Conservation (phyloP, 352 stramenopile species). For the Phytophthora cryptogea region DNA sequence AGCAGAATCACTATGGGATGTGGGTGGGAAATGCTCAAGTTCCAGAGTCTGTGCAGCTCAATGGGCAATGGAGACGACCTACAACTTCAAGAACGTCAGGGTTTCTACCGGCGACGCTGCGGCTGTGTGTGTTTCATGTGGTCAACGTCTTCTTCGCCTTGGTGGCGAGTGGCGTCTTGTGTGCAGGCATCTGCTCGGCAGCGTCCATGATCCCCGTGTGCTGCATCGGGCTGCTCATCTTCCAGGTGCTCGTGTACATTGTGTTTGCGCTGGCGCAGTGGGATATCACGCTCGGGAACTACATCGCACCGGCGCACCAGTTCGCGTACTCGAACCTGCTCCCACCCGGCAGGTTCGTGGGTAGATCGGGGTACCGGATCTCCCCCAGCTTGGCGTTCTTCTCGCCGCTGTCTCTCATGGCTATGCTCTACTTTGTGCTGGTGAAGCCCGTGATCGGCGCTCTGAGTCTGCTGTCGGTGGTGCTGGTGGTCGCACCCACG, state of each 20-base stretch:
- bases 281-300: slow-evolving; percentile 57
- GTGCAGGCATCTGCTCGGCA: slow-evolving; percentile 42
- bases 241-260: slow-evolving; percentile 61
- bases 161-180: slow-evolving; percentile 47
- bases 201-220: slow-evolving; percentile 61
- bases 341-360: slow-evolving; percentile 19
- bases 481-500: slow-evolving; percentile 35
- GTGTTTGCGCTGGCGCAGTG: slow-evolving; percentile 58
- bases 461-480: slow-evolving; percentile 40
- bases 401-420: slow-evolving; percentile 67
- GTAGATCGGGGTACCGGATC: slow-evolving; percentile 42
- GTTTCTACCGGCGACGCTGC: slow-evolving; percentile 41
- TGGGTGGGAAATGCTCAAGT: slow-evolving; percentile 9
- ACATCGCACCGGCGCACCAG: slow-evolving; percentile 37
- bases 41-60: not conserved
- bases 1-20: not conserved
- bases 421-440: slow-evolving; percentile 68
- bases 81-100: slow-evolving; percentile 1
- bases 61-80: slow-evolving; percentile 1
- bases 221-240: slow-evolving; percentile 68
- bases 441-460: slow-evolving; percentile 58
- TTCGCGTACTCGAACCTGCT: slow-evolving; percentile 44
- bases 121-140: slow-evolving; percentile 59
- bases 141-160: slow-evolving; percentile 64
- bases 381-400: slow-evolving; percentile 52